These are phyloP conservation scores for Balamuthia mandrillaris DNA, from an alignment of 208 protist species.

Conservation along the genomic window DNA sequence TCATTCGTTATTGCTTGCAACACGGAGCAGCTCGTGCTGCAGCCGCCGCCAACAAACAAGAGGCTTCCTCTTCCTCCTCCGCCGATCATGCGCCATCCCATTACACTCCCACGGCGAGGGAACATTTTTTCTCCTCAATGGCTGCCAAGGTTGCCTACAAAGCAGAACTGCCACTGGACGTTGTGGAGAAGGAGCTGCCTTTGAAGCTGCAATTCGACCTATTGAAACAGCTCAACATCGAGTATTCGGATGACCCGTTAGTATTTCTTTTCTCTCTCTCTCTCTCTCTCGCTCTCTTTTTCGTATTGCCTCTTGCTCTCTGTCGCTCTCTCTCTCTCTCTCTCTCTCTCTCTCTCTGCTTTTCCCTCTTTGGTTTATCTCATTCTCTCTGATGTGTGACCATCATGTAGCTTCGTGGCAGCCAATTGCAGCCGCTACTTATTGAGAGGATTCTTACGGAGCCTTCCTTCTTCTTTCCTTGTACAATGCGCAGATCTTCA, in stretches of 20 bases:
- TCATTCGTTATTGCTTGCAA: constrained; percentile 7
- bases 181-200: constrained; percentile 4
- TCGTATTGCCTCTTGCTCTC: background rate
- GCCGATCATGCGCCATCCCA: background rate
- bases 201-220: constrained; percentile 1
- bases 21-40: background rate
- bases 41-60: background rate
- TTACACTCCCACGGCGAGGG: background rate
- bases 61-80: background rate
- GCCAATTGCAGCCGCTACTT: too few species aligned
- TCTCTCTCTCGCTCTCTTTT: background rate
- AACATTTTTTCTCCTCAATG: background rate
- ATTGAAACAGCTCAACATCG: background rate
- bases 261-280: background rate
- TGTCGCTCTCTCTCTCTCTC: background rate
- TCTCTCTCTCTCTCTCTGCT: too few species aligned
- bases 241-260: background rate
- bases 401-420: too few species aligned
- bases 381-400: too few species aligned
- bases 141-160: background rate
- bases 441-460: too few species aligned
- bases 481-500: too few species aligned
- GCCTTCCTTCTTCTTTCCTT: too few species aligned
- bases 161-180: background rate
- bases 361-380: too few species aligned